phyloP scores from a whole-genome alignment of 2,329 filamentous ascomycete species.

The Cladosporium sp. region DNA sequence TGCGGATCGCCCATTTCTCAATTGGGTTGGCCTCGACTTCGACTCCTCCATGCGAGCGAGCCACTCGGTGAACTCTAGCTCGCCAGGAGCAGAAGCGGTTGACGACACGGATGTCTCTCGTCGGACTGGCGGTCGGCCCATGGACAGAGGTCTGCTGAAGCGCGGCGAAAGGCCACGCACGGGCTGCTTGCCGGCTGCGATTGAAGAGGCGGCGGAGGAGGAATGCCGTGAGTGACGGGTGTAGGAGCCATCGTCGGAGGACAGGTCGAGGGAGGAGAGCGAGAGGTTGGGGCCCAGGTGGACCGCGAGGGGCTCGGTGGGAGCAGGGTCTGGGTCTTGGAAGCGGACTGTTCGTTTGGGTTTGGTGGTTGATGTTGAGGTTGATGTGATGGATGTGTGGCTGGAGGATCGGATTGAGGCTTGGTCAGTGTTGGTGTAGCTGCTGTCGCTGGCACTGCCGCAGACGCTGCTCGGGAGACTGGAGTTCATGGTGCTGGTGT shows the following conservation, averaged over 20 bases:
- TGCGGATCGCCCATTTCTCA: background rate
- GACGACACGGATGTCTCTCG: background rate
- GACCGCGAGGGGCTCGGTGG: background rate
- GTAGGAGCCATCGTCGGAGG: slow-evolving; percentile 4
- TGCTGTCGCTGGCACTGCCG: slow-evolving; percentile 18
- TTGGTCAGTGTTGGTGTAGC: slow-evolving; percentile 7
- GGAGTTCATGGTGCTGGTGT: slow-evolving; percentile 4
- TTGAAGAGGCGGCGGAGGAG: slow-evolving; percentile 4
- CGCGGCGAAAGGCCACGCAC: background rate
- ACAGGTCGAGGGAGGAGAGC: slow-evolving; percentile 7
- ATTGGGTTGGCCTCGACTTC: background rate
- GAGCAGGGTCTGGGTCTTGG: slow-evolving; percentile 7
- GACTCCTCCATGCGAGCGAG: slow-evolving; percentile 14
- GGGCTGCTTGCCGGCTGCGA: slow-evolving; percentile 8
- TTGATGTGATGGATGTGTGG: slow-evolving; percentile 9
- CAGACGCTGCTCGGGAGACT: slow-evolving; percentile 16
- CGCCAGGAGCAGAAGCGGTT: slow-evolving; percentile 9
- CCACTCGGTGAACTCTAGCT: slow-evolving; percentile 15
- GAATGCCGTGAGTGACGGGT: slow-evolving; percentile 6
- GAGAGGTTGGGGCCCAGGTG: slow-evolving; percentile 1
- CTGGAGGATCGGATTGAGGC: slow-evolving; percentile 12
- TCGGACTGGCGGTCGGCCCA: background rate
- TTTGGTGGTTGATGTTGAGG: slow-evolving; percentile 9
- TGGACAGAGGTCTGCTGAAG: slow-evolving; percentile 4
- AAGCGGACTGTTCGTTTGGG: slow-evolving; percentile 16